A percentile compares a stretch with the other conserved stretches of the same genome.
phyloP scores from a whole-genome alignment of 2,329 filamentous ascomycete species.

The Atkinsonella hypoxylon region DNA sequence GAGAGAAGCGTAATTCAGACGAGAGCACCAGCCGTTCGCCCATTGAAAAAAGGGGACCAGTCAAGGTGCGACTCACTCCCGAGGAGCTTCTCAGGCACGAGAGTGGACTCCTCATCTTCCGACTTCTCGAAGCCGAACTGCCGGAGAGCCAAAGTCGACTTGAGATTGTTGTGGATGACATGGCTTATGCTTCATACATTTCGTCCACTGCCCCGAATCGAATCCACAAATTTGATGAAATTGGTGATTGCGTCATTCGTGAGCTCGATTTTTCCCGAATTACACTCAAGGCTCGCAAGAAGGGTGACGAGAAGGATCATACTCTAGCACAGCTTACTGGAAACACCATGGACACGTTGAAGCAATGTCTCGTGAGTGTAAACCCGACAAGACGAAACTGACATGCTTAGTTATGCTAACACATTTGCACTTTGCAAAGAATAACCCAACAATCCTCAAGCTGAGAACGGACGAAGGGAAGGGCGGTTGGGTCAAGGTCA shows the following conservation, averaged over 20 bases:
- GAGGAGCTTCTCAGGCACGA: conserved; percentile 80
- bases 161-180: conserved; percentile 88
- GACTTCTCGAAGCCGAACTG: conserved; percentile 80
- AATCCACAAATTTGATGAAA: conserved; percentile 71
- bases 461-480: conserved; percentile 69
- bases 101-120: conserved; percentile 88
- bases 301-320: conserved; percentile 63
- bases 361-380: conserved; percentile 64
- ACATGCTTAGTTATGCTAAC: not conserved
- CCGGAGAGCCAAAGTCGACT: conserved; percentile 63
- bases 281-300: conserved; percentile 75
- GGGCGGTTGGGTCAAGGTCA: conserved; percentile 73
- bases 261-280: conserved; percentile 95
- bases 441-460: conserved; percentile 75
- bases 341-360: conserved; percentile 75
- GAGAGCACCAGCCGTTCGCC: conserved; percentile 21
- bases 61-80: conserved; percentile 65
- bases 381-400: not conserved
- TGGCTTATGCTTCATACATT: conserved; percentile 79
- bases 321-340: conserved; percentile 74
- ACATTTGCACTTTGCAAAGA: conserved; percentile 33
- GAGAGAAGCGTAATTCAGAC: conserved; percentile 17
- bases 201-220: conserved; percentile 64
- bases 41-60: conserved; percentile 39
- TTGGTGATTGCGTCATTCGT: conserved; percentile 89